Base-by-base conservation (phyloP, 108 stramenopile species). In the Schizochytrium sp. region DNA sequence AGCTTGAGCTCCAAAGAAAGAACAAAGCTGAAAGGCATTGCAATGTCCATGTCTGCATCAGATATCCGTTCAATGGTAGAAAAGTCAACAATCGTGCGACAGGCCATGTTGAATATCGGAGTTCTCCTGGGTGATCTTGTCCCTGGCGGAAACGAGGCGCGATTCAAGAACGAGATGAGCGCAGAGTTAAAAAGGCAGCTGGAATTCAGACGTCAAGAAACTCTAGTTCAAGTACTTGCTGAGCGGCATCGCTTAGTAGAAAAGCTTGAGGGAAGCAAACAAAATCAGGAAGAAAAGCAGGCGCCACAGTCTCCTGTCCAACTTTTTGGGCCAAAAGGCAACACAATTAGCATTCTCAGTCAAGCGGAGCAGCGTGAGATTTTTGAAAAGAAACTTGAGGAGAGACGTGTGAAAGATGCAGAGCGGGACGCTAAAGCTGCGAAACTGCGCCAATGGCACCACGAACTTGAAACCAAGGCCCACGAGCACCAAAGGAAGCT, bases 141-240 rank as follows among this genome's bases (percentile, higher is more conserved):
- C 17, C 76, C 76, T 13, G 76, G 76, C 4, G 53, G 53, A 1
- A 47, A 55, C 2, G 76, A 83, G 8, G 28, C 49, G 5, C 76
- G 76, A n/a, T 83, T 83, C 10, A 10, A 2, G 1, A 2, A 55
- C 45, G 3, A 49, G 5, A 49, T 83, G 76, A 50, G 10, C 12
- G 5, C 47, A 28, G n/a, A 38, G 0, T 38, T 83, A 28, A 47
- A 53, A n/a, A 53, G 12, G 7, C 76, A 83, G 1, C 76, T 83
- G 45, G 76, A 83, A 83, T 55, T 10, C 15, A 46, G 53, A 28
- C 45, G 76, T 38, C 28, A 55, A 13, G 76, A 83, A 40, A 83
- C 76, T 10, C 5, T 83, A 7, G 76, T 55, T 5, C 53, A 49
- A 53, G 50, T 83, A 13, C 76, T 83, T 38, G 10, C 28, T 7